These are phyloP conservation scores for Pestalotiopsis sp. DNA, from an alignment of 2,329 filamentous ascomycete species.

Conservation along the genomic window DNA sequence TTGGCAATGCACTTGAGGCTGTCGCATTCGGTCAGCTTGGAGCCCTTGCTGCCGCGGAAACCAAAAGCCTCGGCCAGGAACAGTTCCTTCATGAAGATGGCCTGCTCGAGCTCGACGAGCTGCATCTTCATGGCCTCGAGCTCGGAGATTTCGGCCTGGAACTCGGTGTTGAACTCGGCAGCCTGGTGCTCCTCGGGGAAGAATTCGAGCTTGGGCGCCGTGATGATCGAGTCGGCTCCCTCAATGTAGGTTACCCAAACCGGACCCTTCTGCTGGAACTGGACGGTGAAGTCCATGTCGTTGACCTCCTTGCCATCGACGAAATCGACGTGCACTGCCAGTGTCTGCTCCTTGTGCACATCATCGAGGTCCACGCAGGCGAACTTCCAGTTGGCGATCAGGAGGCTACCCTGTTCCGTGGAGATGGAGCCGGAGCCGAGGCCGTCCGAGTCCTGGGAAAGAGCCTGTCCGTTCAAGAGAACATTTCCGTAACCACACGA, in stretches of 20 bases:
- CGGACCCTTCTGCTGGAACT: conserved; percentile 47
- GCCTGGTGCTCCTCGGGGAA: conserved; percentile 15
- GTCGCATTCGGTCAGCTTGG: conserved; percentile 35
- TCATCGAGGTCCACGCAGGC: conserved; percentile 43
- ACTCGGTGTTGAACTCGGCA: conserved; percentile 24
- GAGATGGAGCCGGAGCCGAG: conserved; percentile 42
- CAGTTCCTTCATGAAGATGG: conserved; percentile 43
- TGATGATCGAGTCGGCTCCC: conserved; percentile 35
- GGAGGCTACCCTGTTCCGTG: conserved; percentile 35
- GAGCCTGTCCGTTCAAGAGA: conserved; percentile 44
- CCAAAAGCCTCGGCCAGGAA: conserved; percentile 37
- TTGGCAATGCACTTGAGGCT: conserved; percentile 43
- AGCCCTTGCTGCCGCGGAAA: conserved; percentile 19
- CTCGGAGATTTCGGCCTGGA: conserved; percentile 44
- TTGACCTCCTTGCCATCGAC: conserved; percentile 41
- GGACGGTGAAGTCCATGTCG: conserved; percentile 39
- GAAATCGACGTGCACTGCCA: conserved; percentile 43
- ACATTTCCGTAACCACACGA: conserved; percentile 48
- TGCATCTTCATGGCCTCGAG: conserved; percentile 43
- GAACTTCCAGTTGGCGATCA: conserved; percentile 48
- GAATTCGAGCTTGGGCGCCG: conserved; percentile 18
- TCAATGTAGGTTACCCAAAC: conserved; percentile 43
- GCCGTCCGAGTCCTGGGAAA: conserved; percentile 40
- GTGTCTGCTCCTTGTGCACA: conserved; percentile 40
- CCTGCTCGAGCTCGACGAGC: conserved; percentile 39